Percentiles rank a stretch among this genome's conserved stretches.
Evolutionary conservation across 495 filamentous ascomycete species (phyloP).

Genomic region (Aspergillus carlsbadensis): DNA sequence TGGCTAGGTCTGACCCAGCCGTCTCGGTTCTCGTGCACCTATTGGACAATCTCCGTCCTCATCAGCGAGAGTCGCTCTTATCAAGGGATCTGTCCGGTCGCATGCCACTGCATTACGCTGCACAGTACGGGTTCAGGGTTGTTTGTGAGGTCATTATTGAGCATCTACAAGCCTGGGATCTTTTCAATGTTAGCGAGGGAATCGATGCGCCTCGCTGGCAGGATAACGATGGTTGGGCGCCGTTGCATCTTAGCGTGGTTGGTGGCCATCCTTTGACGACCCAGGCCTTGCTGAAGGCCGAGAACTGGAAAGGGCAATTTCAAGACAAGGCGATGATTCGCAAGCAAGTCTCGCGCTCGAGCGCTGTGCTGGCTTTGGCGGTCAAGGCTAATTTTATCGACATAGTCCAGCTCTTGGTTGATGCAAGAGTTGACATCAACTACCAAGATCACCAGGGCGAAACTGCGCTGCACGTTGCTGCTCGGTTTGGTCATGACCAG

Average conservation of each 20-base stretch:
- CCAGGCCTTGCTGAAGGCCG: constrained; percentile 71
- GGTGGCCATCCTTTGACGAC: constrained; percentile 88
- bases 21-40: constrained; percentile 73
- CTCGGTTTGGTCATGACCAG: constrained; percentile 78
- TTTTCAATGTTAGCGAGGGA: constrained; percentile 78
- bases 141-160: constrained; percentile 86
- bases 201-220: constrained; percentile 87
- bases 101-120: constrained; percentile 90
- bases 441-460: constrained; percentile 93
- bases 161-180: constrained; percentile 82
- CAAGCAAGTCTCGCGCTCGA: constrained; percentile 76
- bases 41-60: constrained; percentile 64
- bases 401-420: constrained; percentile 83
- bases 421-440: constrained; percentile 90
- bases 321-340: constrained; percentile 60
- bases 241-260: constrained; percentile 88
- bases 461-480: constrained; percentile 88
- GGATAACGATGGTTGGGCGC: constrained; percentile 87
- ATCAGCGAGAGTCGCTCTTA: constrained; percentile 67
- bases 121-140: constrained; percentile 87
- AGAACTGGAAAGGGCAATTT: constrained; percentile 64
- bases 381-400: constrained; percentile 77
- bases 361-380: constrained; percentile 83
- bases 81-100: constrained; percentile 77
- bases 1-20: constrained; percentile 69